Conservation (phyloP, 345 rosid genomes). For the Eutrema japonicum region DNA sequence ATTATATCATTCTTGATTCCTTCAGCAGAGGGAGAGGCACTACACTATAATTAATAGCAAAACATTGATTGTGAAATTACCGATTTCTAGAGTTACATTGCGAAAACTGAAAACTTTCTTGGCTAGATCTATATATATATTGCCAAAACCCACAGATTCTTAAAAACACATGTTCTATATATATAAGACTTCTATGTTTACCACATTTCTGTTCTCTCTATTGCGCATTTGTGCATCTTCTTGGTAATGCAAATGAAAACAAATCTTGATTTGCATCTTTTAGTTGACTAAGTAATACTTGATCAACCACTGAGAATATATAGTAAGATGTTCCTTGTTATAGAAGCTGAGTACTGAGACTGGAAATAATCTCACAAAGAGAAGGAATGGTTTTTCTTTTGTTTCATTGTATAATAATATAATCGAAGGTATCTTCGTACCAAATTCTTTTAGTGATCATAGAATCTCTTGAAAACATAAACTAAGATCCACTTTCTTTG, state of each 20-base stretch:
- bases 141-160: slow-evolving; percentile 7
- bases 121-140: neutral
- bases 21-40: slow-evolving; percentile 16
- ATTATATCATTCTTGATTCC: slow-evolving; percentile 36
- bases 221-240: slow-evolving; percentile 11
- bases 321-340: slow-evolving; percentile 21
- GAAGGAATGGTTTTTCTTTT: neutral
- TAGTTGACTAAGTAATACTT: slow-evolving; percentile 21
- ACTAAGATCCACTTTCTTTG: slow-evolving; percentile 39
- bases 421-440: slow-evolving; percentile 39
- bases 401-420: slow-evolving; percentile 13
- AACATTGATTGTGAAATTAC: neutral
- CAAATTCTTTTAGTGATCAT: slow-evolving; percentile 28
- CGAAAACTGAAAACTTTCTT: neutral
- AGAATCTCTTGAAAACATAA: slow-evolving; percentile 41
- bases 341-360: slow-evolving; percentile 13
- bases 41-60: slow-evolving; percentile 10
- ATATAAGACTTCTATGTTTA: slow-evolving; percentile 13
- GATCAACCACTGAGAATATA: slow-evolving; percentile 18
- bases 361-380: slow-evolving; percentile 16
- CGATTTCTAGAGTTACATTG: neutral
- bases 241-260: slow-evolving; percentile 20
- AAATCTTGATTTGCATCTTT: slow-evolving; percentile 25
- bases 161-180: neutral
- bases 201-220: neutral